Evolutionary conservation across 805 yeast genomes (phyloP).

Genomic region (Groenewaldozyma tartarivorans): DNA sequence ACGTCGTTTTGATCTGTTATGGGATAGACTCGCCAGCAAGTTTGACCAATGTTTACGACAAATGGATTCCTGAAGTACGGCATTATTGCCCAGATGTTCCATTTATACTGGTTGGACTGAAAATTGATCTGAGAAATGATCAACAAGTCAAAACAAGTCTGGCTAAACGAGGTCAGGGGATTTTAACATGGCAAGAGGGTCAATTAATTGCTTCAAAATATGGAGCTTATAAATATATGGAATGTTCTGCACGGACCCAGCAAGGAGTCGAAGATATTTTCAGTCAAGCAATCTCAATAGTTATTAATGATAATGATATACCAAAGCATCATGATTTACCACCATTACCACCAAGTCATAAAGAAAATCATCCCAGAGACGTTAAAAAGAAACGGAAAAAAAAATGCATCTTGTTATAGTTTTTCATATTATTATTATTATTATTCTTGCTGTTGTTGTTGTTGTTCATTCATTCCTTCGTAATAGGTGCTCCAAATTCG

Average conservation of each 20-base stretch:
- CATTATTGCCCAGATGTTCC: constrained; percentile 80
- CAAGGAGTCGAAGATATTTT: constrained; percentile 61
- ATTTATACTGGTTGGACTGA: constrained; percentile 71
- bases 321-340: not conserved
- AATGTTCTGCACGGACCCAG: constrained; percentile 63
- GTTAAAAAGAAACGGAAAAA: constrained; percentile 5
- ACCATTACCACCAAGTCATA: constrained; percentile 1
- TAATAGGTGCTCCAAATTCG: constrained; percentile 63
- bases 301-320: constrained; percentile 10
- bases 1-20: constrained; percentile 67
- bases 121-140: constrained; percentile 46
- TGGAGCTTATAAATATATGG: constrained; percentile 63
- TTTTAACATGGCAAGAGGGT: constrained; percentile 33
- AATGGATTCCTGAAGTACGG: constrained; percentile 80
- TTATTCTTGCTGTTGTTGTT: no score
- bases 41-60: constrained; percentile 62
- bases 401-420: constrained; percentile 9
- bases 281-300: constrained; percentile 42
- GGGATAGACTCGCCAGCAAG: constrained; percentile 54
- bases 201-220: constrained; percentile 45
- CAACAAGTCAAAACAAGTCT: constrained; percentile 16
- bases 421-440: not conserved
- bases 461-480: no score
- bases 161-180: constrained; percentile 19
- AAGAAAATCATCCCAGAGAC: not conserved